Evolutionary conservation across 176 grass and related monocot species (phyloP), one percentile per base, ranked within the genome.

Genomic region (Carex myosuroides): DNA sequence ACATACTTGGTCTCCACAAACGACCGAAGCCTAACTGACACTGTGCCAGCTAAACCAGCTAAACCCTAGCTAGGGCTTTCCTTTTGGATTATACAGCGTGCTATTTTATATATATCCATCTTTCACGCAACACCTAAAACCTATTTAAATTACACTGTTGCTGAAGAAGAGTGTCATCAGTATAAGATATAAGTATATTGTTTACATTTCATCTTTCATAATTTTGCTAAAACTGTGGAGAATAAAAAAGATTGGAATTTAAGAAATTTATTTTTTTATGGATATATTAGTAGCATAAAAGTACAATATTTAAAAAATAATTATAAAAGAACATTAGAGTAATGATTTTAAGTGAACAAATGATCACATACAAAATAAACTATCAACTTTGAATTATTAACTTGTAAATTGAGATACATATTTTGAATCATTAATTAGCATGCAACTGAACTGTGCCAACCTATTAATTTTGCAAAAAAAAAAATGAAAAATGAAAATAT

Each of bases 1-100:
- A 85, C 59, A 85, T 85, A 63, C 84, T 75, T 78, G 58, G 70
- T 64, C 56, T 85, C 55, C 84, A 85, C 69, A 85, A 72, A 78
- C 84, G 33, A 78, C 84, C 70, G 37, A 78, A 41, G n/a, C 37
- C 58, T 59, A 56, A 86, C 91, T 92, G 88, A 90, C 86, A 84
- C 88, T 71, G 88, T 90, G 85, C 85, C 88, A 88, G 83, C 91
- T 90, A 87, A 14, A 50, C 85, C 87, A 88, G 83, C 91, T 90
- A 87, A 16, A 53, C 21, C 9, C 17, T 85, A 73, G 68, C 84
- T 91, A 91, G 85, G 91, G 89, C 24, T 87, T 91, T 86, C 70
- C 89, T 54, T n/a, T 91, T 89, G 91, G 89, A 77, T 74, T 84
- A 16, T 92, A 90, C 88, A 56, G 75, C 72, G 30, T 84, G 84